Conservation (phyloP, 257 asterid genomes). For the Przewalskia tangutica region DNA sequence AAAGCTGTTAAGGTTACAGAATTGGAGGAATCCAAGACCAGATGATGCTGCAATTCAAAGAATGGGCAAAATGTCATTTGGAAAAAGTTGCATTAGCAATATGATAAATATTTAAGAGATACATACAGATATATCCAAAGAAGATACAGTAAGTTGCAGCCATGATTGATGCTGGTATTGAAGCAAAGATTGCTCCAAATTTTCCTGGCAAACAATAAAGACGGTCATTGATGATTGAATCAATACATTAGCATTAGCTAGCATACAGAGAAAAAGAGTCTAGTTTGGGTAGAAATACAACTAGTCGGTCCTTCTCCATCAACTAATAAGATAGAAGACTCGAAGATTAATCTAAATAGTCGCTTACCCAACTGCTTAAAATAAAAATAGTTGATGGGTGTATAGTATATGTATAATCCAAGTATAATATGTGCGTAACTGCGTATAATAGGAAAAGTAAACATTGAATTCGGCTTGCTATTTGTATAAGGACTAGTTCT, state of each 20-base stretch:
- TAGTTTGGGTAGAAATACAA: not conserved
- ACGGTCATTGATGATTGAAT: not conserved
- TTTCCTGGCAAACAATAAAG: slow-evolving; percentile 38
- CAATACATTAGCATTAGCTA: not conserved
- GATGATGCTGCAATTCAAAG: slow-evolving; percentile 47
- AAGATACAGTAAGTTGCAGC: slow-evolving; percentile 69
- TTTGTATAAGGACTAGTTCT: not conserved
- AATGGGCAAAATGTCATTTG: not conserved
- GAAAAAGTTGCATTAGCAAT: not conserved
- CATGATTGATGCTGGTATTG: slow-evolving; percentile 62
- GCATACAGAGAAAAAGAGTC: not conserved
- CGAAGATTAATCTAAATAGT: too few relatives aligned
- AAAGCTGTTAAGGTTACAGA: slow-evolving; percentile 75
- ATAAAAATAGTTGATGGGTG: too few relatives aligned
- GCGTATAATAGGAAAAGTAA: too few relatives aligned
- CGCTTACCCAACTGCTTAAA: too few relatives aligned
- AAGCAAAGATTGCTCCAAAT: slow-evolving; percentile 64
- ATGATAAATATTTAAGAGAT: not conserved
- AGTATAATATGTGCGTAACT: too few relatives aligned
- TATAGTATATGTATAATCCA: too few relatives aligned
- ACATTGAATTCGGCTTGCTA: too few relatives aligned
- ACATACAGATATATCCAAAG: slow-evolving; percentile 65
- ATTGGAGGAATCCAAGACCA: slow-evolving; percentile 66
- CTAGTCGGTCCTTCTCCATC: not conserved
- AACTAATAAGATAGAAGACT: not conserved